Evolutionary conservation across 2,329 filamentous ascomycete genomes (phyloP).

Genomic region (Neopestalotiopsis sp.): DNA sequence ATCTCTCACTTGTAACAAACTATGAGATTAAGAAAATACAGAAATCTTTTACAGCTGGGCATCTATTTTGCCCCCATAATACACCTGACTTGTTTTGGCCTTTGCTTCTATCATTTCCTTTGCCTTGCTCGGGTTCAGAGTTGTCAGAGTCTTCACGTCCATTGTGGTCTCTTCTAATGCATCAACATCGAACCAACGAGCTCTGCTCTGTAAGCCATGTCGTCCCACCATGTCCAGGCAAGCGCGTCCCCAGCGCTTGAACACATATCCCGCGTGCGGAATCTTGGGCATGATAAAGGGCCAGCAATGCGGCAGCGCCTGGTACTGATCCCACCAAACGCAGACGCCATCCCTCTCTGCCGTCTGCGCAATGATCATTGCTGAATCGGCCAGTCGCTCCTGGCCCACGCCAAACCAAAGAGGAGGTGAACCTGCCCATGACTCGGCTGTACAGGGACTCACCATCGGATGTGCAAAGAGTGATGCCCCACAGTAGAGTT

Average conservation of each 20-base stretch:
- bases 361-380: conserved; percentile 4
- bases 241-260: conserved; percentile 2
- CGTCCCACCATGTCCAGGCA: background rate
- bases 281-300: conserved; percentile 4
- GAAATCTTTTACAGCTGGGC: background rate
- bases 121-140: background rate
- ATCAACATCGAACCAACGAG: background rate
- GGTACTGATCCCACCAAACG: conserved; percentile 1
- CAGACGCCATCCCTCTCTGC: background rate
- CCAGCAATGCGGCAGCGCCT: background rate
- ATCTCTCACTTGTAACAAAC: background rate
- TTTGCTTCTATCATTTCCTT: background rate
- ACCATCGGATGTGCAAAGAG: conserved; percentile 6
- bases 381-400: conserved; percentile 5
- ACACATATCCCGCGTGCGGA: background rate
- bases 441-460: background rate
- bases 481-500: background rate
- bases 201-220: conserved; percentile 3
- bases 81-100: background rate
- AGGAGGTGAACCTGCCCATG: background rate
- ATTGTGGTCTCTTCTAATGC: background rate
- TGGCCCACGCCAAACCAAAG: background rate
- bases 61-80: background rate
- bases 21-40: background rate
- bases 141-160: background rate